Evolutionary conservation across 2,329 filamentous ascomycete species (phyloP).

Genomic region (Aspergillus aculeatus): DNA sequence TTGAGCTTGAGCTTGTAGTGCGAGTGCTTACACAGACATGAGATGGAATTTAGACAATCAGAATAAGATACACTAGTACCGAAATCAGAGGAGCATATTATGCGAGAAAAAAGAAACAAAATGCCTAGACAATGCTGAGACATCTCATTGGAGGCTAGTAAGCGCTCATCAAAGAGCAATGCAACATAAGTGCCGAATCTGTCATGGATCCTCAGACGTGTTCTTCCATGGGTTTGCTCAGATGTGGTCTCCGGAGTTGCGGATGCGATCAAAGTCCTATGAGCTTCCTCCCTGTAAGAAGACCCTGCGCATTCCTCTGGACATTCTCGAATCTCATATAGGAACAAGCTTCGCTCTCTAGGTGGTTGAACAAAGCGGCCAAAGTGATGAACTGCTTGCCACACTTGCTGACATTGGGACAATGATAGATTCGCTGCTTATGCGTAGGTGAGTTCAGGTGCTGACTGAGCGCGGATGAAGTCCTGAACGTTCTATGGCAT

Average conservation of each 20-base stretch:
- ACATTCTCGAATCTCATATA: constrained; percentile 44
- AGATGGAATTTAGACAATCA: no score
- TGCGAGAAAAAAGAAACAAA: no score
- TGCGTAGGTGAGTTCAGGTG: constrained; percentile 57
- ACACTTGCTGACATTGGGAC: constrained; percentile 39
- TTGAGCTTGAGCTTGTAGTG: no score
- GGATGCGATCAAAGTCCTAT: constrained; percentile 15
- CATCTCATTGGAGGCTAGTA: no score
- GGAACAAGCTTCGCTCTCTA: constrained; percentile 47
- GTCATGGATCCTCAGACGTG: no score
- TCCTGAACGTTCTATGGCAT: constrained; percentile 49
- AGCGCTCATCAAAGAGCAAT: no score
- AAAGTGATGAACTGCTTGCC: constrained; percentile 39
- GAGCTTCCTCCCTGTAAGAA: constrained; percentile 15
- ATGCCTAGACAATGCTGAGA: no score
- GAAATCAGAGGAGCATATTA: no score
- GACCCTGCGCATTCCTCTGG: constrained; percentile 24
- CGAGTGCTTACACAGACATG: no score
- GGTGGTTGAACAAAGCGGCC: constrained; percentile 46
- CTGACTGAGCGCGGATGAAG: constrained; percentile 43
- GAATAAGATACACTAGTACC: no score
- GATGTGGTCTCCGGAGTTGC: background rate
- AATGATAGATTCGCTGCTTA: constrained; percentile 49
- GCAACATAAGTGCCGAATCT: no score
- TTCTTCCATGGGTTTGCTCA: background rate